Evolutionary conservation across 2,329 filamentous ascomycete species (phyloP), one percentile per base, ranked within the genome.

Genomic region (Diplodia mutila): DNA sequence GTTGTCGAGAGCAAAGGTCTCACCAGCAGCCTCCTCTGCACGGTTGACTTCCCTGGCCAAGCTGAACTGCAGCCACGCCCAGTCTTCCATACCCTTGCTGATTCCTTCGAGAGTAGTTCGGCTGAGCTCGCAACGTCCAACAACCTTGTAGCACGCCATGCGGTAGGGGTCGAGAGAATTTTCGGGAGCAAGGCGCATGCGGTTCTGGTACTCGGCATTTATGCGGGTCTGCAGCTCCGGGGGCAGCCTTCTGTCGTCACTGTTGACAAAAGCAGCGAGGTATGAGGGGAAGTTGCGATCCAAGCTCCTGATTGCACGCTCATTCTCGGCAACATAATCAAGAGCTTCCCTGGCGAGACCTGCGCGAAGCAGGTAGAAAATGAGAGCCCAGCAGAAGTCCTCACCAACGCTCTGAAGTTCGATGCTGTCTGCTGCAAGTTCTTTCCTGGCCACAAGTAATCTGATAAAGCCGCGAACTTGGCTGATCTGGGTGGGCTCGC

Each of bases 111-210:
- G 78, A 68, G 81, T 86, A 66, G 86, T 82, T 52, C 84, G 82
- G 57, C 79, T 82, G 68, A 90, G 80, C 70, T 90, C 88, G 74
- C 87, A 90, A 61, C 88, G 93, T 54, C 96, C 95, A 73, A 99
- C 91, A 69, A 99, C 90, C 84, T 99, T 98, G 85, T 98, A 98
- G 78, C 95, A 97, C 57, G 94, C 94, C 89, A 97, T 94, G 65
- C 93, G 90, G 82, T 96, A 99, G 29, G 95, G 95, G 77, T 99
- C 95, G 70, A 96, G 89, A 1, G 92, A 91, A 75, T 94, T 90
- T 68, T 95, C 92, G 0, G 92, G 91, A 0, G 92, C 92, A 74
- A 96, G 92, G 71, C 92, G 90, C 29, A 90, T 87, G 54, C 93
- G 90, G 77, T 96, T 92, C 63, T 91, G 91, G 79, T 96, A 97